Evolutionary conservation across 768 basidiomycete species (phyloP).

Genomic region (Russula griseocarnosa): DNA sequence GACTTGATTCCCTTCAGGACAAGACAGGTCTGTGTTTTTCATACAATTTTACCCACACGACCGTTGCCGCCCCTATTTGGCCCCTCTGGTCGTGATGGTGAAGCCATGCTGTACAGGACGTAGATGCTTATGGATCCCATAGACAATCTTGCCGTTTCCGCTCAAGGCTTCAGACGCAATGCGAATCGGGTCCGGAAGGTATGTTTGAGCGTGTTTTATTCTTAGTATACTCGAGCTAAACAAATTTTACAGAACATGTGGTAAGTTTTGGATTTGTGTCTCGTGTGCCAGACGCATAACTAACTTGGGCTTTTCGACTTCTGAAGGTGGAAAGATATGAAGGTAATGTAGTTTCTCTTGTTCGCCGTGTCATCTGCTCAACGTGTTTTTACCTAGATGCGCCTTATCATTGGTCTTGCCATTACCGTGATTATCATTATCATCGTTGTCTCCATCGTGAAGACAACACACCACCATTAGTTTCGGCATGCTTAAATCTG

Average conservation of each 20-base stretch:
- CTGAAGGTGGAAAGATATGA: conserved; percentile 94
- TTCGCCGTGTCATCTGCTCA: conserved; percentile 22
- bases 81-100: neutral
- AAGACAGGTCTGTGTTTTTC: conserved; percentile 82
- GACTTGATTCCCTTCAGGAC: conserved; percentile 91
- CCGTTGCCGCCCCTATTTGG: neutral
- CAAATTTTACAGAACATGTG: conserved; percentile 70
- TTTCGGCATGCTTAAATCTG: conserved; percentile 19
- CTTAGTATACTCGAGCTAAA: conserved; percentile 12
- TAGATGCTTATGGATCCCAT: neutral
- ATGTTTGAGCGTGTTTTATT: conserved; percentile 34
- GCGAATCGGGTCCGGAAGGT: conserved; percentile 98
- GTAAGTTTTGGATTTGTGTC: conserved; percentile 45
- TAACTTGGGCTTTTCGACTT: neutral
- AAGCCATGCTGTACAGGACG: neutral
- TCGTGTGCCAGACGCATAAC: neutral
- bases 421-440: conserved; percentile 90
- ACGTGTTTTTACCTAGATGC: conserved; percentile 57
- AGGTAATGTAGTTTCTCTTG: conserved; percentile 46
- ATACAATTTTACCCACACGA: neutral
- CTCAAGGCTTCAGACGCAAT: conserved; percentile 97
- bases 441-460: conserved; percentile 93
- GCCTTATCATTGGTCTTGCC: conserved; percentile 90
- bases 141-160: conserved; percentile 97
- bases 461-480: conserved; percentile 58